Percentiles rank a stretch among this genome's conserved stretches.
Conservation (phyloP, 495 filamentous ascomycete species). For the Staphylotrichum tortipilum region DNA sequence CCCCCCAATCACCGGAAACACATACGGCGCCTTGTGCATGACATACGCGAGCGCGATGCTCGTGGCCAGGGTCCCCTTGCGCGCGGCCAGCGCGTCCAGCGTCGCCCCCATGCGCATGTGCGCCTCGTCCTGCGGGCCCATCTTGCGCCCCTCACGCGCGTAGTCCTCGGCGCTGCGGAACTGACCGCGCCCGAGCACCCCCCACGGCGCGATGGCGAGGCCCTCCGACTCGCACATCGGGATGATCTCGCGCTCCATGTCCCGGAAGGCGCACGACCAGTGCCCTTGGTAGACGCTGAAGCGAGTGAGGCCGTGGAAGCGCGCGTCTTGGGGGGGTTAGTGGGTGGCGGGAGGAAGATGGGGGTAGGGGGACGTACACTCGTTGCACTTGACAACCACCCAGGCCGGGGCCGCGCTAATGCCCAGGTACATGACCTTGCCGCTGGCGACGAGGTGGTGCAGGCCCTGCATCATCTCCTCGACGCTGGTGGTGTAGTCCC, state of each 20-base stretch:
- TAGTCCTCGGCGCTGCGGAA: slow-evolving; percentile 50
- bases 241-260: slow-evolving; percentile 64
- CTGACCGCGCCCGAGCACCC: slow-evolving; percentile 51
- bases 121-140: slow-evolving; percentile 12
- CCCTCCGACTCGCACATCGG: slow-evolving; percentile 57
- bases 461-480: slow-evolving; percentile 64
- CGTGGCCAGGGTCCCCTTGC: slow-evolving; percentile 44
- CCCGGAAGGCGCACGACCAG: slow-evolving; percentile 55
- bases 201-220: slow-evolving; percentile 63
- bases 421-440: slow-evolving; percentile 66
- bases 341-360: background rate
- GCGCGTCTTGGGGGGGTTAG: slow-evolving; percentile 34
- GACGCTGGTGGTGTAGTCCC: slow-evolving; percentile 53
- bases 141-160: slow-evolving; percentile 16
- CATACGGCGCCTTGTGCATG: slow-evolving; percentile 62
- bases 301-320: slow-evolving; percentile 52
- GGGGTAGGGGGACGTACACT: slow-evolving; percentile 29
- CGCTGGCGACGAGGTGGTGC: slow-evolving; percentile 47
- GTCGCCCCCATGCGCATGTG: slow-evolving; percentile 46
- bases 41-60: slow-evolving; percentile 67
- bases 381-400: slow-evolving; percentile 59
- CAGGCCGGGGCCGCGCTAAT: slow-evolving; percentile 63
- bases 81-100: slow-evolving; percentile 51
- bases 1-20: slow-evolving; percentile 66
- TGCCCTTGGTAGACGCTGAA: slow-evolving; percentile 62